Evolutionary conservation across 192 early-diverging fungal species (phyloP).

Genomic region (Coemansia sp.): DNA sequence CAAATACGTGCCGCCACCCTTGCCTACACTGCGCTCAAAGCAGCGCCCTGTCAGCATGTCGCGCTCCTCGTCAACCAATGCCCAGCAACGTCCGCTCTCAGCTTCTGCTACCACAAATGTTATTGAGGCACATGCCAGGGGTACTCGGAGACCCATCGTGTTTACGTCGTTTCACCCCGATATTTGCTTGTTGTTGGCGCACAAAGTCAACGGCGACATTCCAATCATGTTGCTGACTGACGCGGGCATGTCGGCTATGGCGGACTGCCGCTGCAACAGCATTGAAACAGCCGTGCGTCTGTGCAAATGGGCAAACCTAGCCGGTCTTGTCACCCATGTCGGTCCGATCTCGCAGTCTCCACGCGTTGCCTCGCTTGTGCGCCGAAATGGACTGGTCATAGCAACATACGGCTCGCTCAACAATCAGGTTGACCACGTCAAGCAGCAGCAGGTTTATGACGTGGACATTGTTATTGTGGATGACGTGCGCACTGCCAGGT

Average conservation of each 20-base stretch:
- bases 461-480: slow-evolving; percentile 89
- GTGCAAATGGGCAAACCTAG: slow-evolving; percentile 67
- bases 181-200: slow-evolving; percentile 75
- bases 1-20: slow-evolving; percentile 18
- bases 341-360: slow-evolving; percentile 77
- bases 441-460: slow-evolving; percentile 72
- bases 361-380: slow-evolving; percentile 66
- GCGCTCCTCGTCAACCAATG: not conserved
- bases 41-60: slow-evolving; percentile 5
- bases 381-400: slow-evolving; percentile 67
- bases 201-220: slow-evolving; percentile 80
- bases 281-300: slow-evolving; percentile 77
- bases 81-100: not conserved
- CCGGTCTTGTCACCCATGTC: slow-evolving; percentile 79
- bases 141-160: slow-evolving; percentile 69
- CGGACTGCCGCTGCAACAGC: slow-evolving; percentile 80
- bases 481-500: slow-evolving; percentile 58
- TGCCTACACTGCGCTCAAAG: not conserved
- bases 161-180: slow-evolving; percentile 96
- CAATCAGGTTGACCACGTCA: slow-evolving; percentile 69
- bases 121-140: not conserved
- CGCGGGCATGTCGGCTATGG: slow-evolving; percentile 70
- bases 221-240: slow-evolving; percentile 93
- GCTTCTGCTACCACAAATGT: not conserved
- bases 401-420: slow-evolving; percentile 86